Evolutionary conservation across 2,329 filamentous ascomycete species (phyloP), one percentile per base, ranked within the genome.

Genomic region (Trichoderma endophyticum): DNA sequence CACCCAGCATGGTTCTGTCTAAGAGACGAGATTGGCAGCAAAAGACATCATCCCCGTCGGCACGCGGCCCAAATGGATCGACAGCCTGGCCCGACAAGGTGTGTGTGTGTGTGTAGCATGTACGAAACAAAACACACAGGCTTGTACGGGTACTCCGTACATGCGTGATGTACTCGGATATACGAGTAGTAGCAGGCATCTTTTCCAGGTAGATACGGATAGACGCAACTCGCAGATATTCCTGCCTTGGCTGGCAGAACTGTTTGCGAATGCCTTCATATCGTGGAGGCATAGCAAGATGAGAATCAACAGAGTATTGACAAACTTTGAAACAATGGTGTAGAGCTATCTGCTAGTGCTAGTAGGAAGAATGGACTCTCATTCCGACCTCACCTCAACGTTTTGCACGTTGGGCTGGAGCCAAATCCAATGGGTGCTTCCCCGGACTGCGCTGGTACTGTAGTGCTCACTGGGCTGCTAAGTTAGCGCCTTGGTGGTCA

Each of bases 41-140:
- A 30, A 51, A 51, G 54, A 39, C 36, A 61, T 36, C 63, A 67
- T 54, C 62, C 39, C 54, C 21, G 70, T 39, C 59, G 39, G 36
- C 70, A 68, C 57, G 63, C 57, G 39, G 62, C 70, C 21, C 34
- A 43, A 61, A 70, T 54, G 51, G 71, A 72, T 72, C 71, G 71
- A 65, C 71, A 65, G 67, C 48, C 70, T 66, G 65, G 32, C 30
- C 57, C 9, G 57, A 30, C 57, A 24, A 54, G 48, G 21, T 24
- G n/a, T 51, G 32, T 34, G 43, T 59, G 4, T 59, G 4, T 6
- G 18, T 60, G 28, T 62, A 62, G 48, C 59, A 14, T 71, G 60
- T 39, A 43, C 28, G 28, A 15, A 30, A 56, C 7, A n/a, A 11
- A 14, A 32, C 14, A 56, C 48, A 24, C 36, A 11, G n/a, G n/a